Percentiles rank a stretch among this genome's conserved stretches.
These are phyloP conservation scores for Waitea zeae DNA, from an alignment of 1,284 basidiomycete species.

Conservation along the genomic window DNA sequence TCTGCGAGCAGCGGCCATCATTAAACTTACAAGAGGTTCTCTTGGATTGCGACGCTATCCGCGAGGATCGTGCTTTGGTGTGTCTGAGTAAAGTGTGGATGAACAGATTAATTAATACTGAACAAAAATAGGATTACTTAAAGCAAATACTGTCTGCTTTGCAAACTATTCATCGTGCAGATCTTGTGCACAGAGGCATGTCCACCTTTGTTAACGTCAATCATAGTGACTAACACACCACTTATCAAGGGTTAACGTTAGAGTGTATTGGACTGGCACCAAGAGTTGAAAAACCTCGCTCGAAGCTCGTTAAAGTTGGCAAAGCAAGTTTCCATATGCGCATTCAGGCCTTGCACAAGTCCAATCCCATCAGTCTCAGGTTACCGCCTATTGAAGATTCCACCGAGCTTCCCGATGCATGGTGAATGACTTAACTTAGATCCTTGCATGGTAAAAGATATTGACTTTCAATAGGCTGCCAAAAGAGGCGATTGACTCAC, in stretches of 20 bases:
- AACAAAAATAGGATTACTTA: too few relatives aligned
- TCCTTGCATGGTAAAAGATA: too few relatives aligned
- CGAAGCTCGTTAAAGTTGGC: constrained; percentile 51
- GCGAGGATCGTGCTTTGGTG: constrained; percentile 50
- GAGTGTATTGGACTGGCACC: too few relatives aligned
- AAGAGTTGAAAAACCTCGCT: constrained; percentile 25
- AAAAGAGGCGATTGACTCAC: constrained; percentile 51
- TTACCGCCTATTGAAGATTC: constrained; percentile 22
- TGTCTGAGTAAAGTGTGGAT: too few relatives aligned
- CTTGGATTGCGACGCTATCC: constrained; percentile 44
- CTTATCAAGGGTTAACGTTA: too few relatives aligned
- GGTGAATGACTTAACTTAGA: too few relatives aligned
- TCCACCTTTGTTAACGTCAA: not conserved
- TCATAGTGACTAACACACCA: not conserved
- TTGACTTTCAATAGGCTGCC: too few relatives aligned
- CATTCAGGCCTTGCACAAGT: constrained; percentile 53
- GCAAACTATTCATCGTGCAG: constrained; percentile 39
- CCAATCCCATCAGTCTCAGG: constrained; percentile 44
- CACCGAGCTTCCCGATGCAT: constrained; percentile 33
- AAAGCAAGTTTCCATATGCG: constrained; percentile 44
- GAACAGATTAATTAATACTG: too few relatives aligned
- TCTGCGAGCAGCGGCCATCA: constrained; percentile 46
- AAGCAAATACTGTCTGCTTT: constrained; percentile 50
- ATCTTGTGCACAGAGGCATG: constrained; percentile 50
- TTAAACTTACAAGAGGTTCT: constrained; percentile 51